Evolutionary conservation across 225 moss, liverwort and hornwort species (phyloP), one percentile per base, ranked within the genome.

Genomic region (Straminergon stramineum): DNA sequence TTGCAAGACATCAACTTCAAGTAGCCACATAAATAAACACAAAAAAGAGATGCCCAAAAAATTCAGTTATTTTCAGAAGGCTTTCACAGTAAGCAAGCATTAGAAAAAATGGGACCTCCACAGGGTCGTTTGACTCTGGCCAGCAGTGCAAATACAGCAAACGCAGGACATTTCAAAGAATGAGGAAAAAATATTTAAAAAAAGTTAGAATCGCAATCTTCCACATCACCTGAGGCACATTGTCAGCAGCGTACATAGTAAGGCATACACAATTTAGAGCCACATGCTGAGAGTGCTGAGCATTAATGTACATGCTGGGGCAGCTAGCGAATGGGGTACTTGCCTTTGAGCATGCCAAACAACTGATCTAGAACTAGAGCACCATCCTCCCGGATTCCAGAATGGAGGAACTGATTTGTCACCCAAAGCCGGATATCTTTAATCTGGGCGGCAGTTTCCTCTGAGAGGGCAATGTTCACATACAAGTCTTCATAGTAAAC

Each of bases 321-420:
- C 22, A 86, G 35, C 89, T 91, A 97, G 34, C 96, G 95, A 85
- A 97, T 90, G 67, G 93, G 95, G 71, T 87, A 73, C 87, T 94
- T 97, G 65, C 98, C 98, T 89, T 96, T 97, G 77, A 98, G 89
- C 91, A 98, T 93, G 85, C 96, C 97, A 63, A 98, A 95, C 90
- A 97, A 90, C 34, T 96, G 95, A 88, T 98, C 97, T 89, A 98
- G 85, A 81, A 97, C 93, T 26, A 94, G 96, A 57, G 97, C 95
- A 70, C 98, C 98, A 77, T 96, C 98, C 84, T 98, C 96, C 31
- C 95, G 94, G 86, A 98, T 92, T 53, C 96, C 97, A 32, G 96
- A 95, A 82, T 98, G 98, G 87, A 96, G 97, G 89, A 94, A 97
- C 92, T 98, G 97, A 81, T 96, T 98, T 76, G 97, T 97, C 85